Base-by-base conservation (phyloP, 2,329 filamentous ascomycete genomes). In the Neurospora crassa region DNA sequence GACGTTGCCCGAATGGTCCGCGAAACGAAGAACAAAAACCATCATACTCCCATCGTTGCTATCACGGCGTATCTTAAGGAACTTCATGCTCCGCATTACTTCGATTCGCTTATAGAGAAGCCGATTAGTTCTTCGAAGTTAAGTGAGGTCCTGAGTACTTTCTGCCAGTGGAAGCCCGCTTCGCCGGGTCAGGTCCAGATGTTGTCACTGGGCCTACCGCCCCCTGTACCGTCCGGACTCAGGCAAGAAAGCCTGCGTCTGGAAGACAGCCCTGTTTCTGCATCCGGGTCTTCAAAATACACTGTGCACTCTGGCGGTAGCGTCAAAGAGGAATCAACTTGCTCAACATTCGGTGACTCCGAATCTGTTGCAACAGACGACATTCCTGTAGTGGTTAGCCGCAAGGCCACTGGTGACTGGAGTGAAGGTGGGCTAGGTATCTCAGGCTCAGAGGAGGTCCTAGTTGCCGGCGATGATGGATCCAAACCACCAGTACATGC, bases 21-120 rank as follows among this genome's bases (percentile, higher is more conserved):
- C 68, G 95, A 98, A 79, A 97, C 95, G 0, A 96, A 95, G 83
- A 97, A 97, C 79, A 89, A 93, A 72, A 99, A 99, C 79, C 92
- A 92, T 0, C 90, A 96, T 76, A 99, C 96, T 0, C 96, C 96
- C 0, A 97, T 99, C 73, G 93, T 99, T 71, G 94, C 94, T 68
- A 95, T 99, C 42, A 99, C 96, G 3, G 95, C 96, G 7, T 99
- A 99, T 80, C 84, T 99, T n/a, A 98, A 98, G 79, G 96, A 99
- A 78, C 85, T 99, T 2, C 94, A 96, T 76, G 94, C 94, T 72
- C 93, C 93, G 3, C 95, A 99, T 81, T 93, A 97, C 80, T 99
- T 99, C 78, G 94, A 98, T 79, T 93, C 92, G 0, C 84, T 99
- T 69, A 93, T 99, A 69, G 94, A 99, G 81, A 99, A 99, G 81